These are phyloP conservation scores for Pythium brachiatum DNA, from an alignment of 352 stramenopile species.

Conservation along the genomic window DNA sequence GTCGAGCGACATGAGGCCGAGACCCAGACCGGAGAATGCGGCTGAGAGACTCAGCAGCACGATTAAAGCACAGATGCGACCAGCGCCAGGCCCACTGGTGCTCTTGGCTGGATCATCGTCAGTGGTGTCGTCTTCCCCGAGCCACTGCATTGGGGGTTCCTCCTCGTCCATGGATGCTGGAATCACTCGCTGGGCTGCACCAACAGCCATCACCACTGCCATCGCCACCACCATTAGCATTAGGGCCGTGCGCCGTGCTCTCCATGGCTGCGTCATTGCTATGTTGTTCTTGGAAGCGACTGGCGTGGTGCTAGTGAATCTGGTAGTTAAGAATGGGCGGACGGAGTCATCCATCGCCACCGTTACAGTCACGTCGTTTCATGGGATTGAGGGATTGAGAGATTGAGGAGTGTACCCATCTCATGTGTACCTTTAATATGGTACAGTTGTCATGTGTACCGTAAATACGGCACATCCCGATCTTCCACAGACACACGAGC, in stretches of 20 bases:
- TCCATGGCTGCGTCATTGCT: background rate
- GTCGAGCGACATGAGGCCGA: slow-evolving; percentile 97
- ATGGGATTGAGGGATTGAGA: too few species aligned
- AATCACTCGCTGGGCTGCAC: background rate
- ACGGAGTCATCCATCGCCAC: background rate
- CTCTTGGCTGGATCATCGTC: background rate
- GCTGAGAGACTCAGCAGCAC: slow-evolving; percentile 85
- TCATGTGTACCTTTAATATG: background rate
- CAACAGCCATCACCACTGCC: background rate
- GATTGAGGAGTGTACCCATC: background rate
- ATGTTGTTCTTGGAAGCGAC: background rate
- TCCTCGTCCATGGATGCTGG: background rate
- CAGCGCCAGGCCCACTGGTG: slow-evolving; percentile 13
- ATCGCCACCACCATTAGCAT: background rate
- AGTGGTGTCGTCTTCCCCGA: background rate
- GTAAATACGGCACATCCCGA: background rate
- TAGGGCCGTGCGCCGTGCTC: background rate
- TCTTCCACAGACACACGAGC: background rate
- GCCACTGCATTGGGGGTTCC: background rate
- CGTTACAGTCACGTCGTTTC: slow-evolving; percentile 5
- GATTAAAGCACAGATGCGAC: slow-evolving; percentile 50
- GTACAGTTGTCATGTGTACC: background rate
- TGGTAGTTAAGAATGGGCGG: background rate
- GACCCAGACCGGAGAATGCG: slow-evolving; percentile 92
- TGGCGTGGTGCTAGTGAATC: background rate